Percentiles rank a stretch among this genome's conserved stretches.
Conservation (phyloP, 2,329 filamentous ascomycete species). For the Fusarium duplospermum region DNA sequence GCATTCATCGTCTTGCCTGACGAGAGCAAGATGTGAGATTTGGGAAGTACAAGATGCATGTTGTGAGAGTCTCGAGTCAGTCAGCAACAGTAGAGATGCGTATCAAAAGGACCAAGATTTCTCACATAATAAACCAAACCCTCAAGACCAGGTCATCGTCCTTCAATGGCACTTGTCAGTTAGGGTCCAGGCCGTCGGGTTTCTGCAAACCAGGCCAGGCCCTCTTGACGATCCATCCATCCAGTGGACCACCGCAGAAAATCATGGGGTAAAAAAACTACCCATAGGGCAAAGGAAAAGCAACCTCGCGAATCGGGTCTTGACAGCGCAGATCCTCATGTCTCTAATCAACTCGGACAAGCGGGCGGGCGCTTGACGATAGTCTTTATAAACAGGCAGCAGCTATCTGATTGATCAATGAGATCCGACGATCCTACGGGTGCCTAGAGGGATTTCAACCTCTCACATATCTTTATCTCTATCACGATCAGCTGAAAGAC, state of each 20-base stretch:
- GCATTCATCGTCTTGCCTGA: neutral
- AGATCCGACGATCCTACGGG: neutral
- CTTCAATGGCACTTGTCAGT: neutral
- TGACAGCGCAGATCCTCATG: conserved; percentile 30
- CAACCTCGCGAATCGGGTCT: conserved; percentile 9
- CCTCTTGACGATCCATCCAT: conserved; percentile 6
- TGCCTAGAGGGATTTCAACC: neutral
- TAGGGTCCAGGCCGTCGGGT: neutral
- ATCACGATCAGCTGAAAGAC: neutral
- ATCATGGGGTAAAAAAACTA: conserved; percentile 21
- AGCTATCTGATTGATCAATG: neutral
- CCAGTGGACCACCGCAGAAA: conserved; percentile 13
- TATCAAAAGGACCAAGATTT: neutral
- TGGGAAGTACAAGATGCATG: neutral
- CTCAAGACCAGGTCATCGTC: neutral
- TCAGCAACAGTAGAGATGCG: neutral
- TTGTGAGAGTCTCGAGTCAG: neutral
- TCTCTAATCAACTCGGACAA: neutral
- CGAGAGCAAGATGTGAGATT: neutral
- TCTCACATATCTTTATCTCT: neutral
- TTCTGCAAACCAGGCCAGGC: neutral
- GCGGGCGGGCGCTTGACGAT: neutral
- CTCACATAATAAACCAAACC: neutral
- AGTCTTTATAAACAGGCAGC: neutral
- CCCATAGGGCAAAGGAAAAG: neutral